These are phyloP conservation scores for Pulveroboletus sp. DNA, from an alignment of 768 basidiomycete species.

Conservation along the genomic window DNA sequence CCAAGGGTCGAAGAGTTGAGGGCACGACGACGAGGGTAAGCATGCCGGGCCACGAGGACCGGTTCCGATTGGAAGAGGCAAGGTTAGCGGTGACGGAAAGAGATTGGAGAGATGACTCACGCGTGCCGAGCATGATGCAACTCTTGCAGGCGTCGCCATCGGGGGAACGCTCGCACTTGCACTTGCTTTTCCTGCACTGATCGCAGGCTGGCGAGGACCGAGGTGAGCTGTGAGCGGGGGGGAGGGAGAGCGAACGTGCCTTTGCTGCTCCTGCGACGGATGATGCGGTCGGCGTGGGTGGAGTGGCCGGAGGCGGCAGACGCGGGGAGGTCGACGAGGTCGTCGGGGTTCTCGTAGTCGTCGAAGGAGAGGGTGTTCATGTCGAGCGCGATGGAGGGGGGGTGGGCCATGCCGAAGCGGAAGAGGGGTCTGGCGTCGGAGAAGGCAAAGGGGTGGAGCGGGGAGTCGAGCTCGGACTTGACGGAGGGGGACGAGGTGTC, in stretches of 20 bases:
- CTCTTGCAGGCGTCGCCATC: slow-evolving; percentile 68
- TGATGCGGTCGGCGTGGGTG: slow-evolving; percentile 41
- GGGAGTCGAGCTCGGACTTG: slow-evolving; percentile 28
- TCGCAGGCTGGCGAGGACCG: slow-evolving; percentile 59
- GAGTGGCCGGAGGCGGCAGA: slow-evolving; percentile 22
- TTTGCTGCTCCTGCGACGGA: slow-evolving; percentile 76
- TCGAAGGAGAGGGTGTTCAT: slow-evolving; percentile 45
- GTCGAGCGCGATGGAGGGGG: slow-evolving; percentile 21
- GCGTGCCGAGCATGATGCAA: slow-evolving; percentile 66
- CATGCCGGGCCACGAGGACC: slow-evolving; percentile 1
- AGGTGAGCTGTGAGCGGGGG: not conserved
- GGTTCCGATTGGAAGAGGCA: slow-evolving; percentile 4
- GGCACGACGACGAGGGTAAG: not conserved
- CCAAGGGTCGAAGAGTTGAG: not conserved
- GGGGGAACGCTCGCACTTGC: slow-evolving; percentile 74
- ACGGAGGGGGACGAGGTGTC: slow-evolving; percentile 18
- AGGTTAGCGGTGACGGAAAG: slow-evolving; percentile 10
- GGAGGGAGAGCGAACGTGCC: slow-evolving; percentile 35
- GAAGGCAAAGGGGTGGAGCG: slow-evolving; percentile 22
- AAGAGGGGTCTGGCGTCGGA: slow-evolving; percentile 22
- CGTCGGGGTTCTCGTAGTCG: slow-evolving; percentile 60
- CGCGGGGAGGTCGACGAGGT: slow-evolving; percentile 45
- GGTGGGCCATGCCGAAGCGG: not conserved
- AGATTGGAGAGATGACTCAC: slow-evolving; percentile 38
- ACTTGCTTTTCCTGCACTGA: slow-evolving; percentile 86